These are phyloP conservation scores for Suillus subalutaceus DNA, from an alignment of 768 basidiomycete species.

Conservation along the genomic window DNA sequence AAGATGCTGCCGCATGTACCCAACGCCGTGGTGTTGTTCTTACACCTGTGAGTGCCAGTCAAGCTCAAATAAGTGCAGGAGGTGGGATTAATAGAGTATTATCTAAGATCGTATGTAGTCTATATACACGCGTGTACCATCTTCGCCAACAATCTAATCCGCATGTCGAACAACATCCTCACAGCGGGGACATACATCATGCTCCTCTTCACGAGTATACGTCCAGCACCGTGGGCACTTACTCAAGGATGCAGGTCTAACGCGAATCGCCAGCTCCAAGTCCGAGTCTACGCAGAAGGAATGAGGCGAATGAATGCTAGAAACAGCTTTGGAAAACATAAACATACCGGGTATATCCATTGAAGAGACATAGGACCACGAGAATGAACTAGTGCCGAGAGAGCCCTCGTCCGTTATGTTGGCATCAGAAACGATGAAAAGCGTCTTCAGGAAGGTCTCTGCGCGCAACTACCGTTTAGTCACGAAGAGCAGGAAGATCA, in stretches of 20 bases:
- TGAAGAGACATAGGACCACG: constrained; percentile 54
- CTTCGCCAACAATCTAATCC: background rate
- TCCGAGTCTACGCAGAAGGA: constrained; percentile 10
- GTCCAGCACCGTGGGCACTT: constrained; percentile 97
- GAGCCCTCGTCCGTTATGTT: constrained; percentile 50
- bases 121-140: background rate
- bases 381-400: constrained; percentile 39
- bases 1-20: background rate
- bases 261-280: constrained; percentile 45
- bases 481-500: background rate
- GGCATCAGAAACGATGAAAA: constrained; percentile 84
- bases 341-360: constrained; percentile 48
- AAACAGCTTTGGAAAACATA: background rate
- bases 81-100: background rate
- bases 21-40: background rate
- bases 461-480: constrained; percentile 5
- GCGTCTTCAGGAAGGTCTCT: constrained; percentile 68
- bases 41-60: background rate
- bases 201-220: constrained; percentile 53
- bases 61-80: background rate
- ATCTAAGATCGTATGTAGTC: background rate
- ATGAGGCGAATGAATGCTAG: background rate
- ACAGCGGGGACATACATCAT: constrained; percentile 72
- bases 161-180: constrained; percentile 20
- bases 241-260: constrained; percentile 58